Base-by-base conservation (phyloP, 2,329 filamentous ascomycete genomes). In the Davidsoniella australis region DNA sequence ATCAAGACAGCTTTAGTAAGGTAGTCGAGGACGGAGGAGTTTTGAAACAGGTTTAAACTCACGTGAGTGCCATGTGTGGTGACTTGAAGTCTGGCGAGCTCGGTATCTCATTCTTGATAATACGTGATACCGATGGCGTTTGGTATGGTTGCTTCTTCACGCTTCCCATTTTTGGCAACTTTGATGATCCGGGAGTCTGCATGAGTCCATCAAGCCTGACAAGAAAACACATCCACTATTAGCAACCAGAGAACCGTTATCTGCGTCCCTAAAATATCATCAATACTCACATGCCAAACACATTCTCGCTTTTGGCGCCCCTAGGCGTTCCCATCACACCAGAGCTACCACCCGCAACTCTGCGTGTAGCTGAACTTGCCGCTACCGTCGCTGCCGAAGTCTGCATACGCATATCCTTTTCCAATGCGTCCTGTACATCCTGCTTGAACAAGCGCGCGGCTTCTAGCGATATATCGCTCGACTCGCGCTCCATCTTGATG, bases 401-500 rank as follows among this genome's bases (percentile, higher is more conserved):
- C 44, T 52, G 50, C 18, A 46, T 75, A 53, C 84, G 74, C 55
- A 74, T 81, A 58, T 80, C 82, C 55, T 84, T 77, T 62, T 94
- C 88, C 47, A 96, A 67, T 37, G 76, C 72, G 58, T 95, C 87
- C 60, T 89, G 86, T 6, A 95, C 73, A 59, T 85, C 81, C 60
- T 86, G 83, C 63, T 94, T 94, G 61, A 98, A 82, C 49, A 78
- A 76, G 41, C 82, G 75, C 42, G 85, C 75, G 0, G 75, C 81
- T 37, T 82, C 75, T 40, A 93, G 70, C 44, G 82, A 76, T 8
- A 66, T 51, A 54, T 85, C 66, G 53, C 72, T 79, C 51, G 86
- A 82, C 50, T 93, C 85, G 44, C 77, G 68, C 20, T 88, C 85
- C 80, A 96, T 87, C 65, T 89, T 94, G 62, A 98, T 82, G 64